Percentiles rank a stretch among this genome's conserved stretches.
These are phyloP conservation scores for Selenicereus undatus DNA, from an alignment of 148 eudicot genomes.

Conservation along the genomic window DNA sequence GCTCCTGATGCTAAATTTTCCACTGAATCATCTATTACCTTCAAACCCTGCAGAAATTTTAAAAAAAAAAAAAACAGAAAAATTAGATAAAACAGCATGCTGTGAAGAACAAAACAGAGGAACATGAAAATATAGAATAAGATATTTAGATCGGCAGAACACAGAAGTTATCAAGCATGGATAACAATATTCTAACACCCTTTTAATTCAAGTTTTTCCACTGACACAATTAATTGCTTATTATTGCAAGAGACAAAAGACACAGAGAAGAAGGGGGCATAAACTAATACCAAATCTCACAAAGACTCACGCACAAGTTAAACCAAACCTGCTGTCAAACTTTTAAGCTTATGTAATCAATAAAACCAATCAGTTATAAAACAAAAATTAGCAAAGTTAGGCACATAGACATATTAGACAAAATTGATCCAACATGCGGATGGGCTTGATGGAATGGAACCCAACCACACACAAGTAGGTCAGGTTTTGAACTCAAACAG, in stretches of 20 bases:
- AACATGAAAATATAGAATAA: conserved; percentile 13
- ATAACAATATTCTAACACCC: background rate
- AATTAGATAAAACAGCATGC: background rate
- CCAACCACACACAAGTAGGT: background rate
- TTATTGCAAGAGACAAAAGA: background rate
- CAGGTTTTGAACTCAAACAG: background rate
- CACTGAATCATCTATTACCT: conserved; percentile 70
- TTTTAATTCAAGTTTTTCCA: background rate
- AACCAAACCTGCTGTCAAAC: background rate
- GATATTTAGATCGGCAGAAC: background rate
- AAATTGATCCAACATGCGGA: background rate
- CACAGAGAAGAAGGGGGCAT: background rate
- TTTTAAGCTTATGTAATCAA: background rate
- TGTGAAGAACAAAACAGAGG: background rate
- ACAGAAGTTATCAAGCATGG: background rate
- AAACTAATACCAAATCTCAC: background rate
- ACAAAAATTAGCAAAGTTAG: background rate
- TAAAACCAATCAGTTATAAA: background rate
- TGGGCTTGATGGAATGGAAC: background rate
- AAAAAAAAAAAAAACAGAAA: background rate
- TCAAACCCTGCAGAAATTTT: conserved; percentile 69
- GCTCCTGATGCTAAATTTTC: conserved; percentile 93
- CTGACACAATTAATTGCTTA: background rate
- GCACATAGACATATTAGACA: background rate
- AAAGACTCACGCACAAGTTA: background rate